phyloP scores from a whole-genome alignment of 805 yeast genomes.

The Diddensiella transvaalensis region DNA sequence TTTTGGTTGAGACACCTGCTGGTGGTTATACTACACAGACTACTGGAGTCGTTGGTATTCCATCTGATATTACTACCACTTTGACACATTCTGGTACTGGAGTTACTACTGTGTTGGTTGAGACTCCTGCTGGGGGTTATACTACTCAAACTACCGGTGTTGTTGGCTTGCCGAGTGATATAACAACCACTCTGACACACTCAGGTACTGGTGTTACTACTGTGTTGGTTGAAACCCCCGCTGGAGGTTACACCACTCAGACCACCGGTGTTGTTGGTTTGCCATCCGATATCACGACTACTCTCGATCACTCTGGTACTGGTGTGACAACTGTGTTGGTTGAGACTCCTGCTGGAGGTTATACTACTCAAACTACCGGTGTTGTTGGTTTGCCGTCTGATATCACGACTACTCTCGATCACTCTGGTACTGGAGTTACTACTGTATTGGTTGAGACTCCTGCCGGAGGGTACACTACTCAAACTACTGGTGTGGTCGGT shows the following conservation, averaged over 20 bases:
- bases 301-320: slow-evolving; percentile 2
- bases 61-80: neutral
- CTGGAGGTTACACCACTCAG: neutral
- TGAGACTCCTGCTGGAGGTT: slow-evolving; percentile 1
- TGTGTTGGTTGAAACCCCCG: neutral
- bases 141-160: slow-evolving; percentile 6
- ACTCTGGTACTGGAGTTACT: slow-evolving; percentile 8
- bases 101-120: slow-evolving; percentile 4
- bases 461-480: neutral
- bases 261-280: slow-evolving; percentile 6
- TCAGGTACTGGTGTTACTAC: slow-evolving; percentile 2
- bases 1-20: slow-evolving; percentile 1
- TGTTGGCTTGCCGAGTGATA: neutral
- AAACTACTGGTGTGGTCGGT: neutral
- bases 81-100: slow-evolving; percentile 6
- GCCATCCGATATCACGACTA: neutral
- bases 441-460: slow-evolving; percentile 6
- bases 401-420: neutral
- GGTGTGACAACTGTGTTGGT: slow-evolving; percentile 6
- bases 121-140: slow-evolving; percentile 2
- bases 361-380: slow-evolving; percentile 5
- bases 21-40: neutral
- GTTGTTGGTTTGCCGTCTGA: slow-evolving; percentile 1
- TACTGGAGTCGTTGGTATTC: slow-evolving; percentile 5
- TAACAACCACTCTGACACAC: neutral